Evolutionary conservation across 139 green algal genomes (phyloP).

Genomic region (Chlorella ohadii): DNA sequence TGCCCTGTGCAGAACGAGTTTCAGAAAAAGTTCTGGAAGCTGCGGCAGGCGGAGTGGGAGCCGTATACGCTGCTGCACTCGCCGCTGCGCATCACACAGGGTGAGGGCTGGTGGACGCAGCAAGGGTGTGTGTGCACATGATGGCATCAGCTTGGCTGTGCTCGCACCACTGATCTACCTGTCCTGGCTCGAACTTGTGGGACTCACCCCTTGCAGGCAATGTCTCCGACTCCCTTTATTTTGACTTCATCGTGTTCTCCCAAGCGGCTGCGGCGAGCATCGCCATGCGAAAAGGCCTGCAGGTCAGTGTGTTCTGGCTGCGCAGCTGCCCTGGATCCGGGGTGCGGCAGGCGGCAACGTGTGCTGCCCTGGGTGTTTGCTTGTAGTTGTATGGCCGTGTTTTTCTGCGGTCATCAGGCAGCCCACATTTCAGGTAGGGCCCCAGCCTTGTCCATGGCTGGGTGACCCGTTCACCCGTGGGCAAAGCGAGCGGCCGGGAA

Average conservation of each 20-base stretch:
- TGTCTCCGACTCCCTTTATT: slow-evolving; percentile 79
- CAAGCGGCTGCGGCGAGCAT: slow-evolving; percentile 72
- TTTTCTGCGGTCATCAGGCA: neutral
- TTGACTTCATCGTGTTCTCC: slow-evolving; percentile 90
- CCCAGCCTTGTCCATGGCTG: neutral
- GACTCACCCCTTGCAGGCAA: no score
- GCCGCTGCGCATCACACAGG: slow-evolving; percentile 70
- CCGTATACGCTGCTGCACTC: slow-evolving; percentile 75
- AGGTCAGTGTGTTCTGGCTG: slow-evolving; percentile 35
- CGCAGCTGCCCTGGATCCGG: neutral
- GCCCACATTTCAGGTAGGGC: neutral
- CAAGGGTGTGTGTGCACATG: no score
- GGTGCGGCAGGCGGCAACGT: no score
- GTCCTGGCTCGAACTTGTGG: no score
- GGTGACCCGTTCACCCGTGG: no score
- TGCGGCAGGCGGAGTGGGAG: slow-evolving; percentile 75
- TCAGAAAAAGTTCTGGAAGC: slow-evolving; percentile 78
- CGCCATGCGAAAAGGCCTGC: slow-evolving; percentile 57
- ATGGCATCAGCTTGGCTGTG: no score
- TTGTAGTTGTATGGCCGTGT: no score
- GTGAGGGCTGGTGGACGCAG: no score
- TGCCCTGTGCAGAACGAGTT: slow-evolving; percentile 60
- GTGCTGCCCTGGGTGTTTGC: no score
- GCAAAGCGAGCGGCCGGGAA: no score
- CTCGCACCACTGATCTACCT: no score